A percentile compares a stretch with the other conserved stretches of the same genome.
phyloP scores from a whole-genome alignment of 2,329 filamentous ascomycete genomes.

The Penicillium sp. region DNA sequence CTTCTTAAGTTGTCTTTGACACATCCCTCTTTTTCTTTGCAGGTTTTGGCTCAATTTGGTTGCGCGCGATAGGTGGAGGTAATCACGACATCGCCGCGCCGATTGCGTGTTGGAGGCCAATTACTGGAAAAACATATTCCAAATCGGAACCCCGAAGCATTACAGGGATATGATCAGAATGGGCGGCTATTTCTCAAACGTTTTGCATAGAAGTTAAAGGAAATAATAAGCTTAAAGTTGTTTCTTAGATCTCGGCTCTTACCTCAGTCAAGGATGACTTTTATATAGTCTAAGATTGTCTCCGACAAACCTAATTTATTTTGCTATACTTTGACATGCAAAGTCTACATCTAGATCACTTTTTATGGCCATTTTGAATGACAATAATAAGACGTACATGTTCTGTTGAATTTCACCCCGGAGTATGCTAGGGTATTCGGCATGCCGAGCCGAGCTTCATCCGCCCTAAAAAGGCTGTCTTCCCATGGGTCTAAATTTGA shows the following conservation, averaged over 20 bases:
- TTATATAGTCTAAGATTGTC: neutral
- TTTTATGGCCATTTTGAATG: neutral
- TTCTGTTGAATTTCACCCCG: neutral
- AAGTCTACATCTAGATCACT: neutral
- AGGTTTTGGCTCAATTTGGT: neutral
- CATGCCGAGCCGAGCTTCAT: neutral
- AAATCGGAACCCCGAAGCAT: neutral
- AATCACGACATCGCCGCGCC: constrained; percentile 17
- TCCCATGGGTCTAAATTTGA: neutral
- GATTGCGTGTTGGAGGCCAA: constrained; percentile 12
- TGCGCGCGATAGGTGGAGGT: constrained; percentile 2
- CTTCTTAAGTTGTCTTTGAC: neutral
- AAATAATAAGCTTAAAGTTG: neutral
- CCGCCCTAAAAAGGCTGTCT: neutral
- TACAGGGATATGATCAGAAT: neutral
- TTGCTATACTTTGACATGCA: neutral
- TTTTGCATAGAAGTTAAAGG: neutral
- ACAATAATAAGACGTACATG: neutral
- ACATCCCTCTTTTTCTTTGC: neutral
- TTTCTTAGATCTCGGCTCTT: neutral
- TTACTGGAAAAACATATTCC: neutral
- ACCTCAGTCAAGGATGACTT: neutral
- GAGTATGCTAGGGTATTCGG: neutral
- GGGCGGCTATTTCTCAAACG: neutral
- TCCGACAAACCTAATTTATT: neutral